phyloP scores from a whole-genome alignment of 208 protist genomes.

The Leptomonas pyrrhocoris region DNA sequence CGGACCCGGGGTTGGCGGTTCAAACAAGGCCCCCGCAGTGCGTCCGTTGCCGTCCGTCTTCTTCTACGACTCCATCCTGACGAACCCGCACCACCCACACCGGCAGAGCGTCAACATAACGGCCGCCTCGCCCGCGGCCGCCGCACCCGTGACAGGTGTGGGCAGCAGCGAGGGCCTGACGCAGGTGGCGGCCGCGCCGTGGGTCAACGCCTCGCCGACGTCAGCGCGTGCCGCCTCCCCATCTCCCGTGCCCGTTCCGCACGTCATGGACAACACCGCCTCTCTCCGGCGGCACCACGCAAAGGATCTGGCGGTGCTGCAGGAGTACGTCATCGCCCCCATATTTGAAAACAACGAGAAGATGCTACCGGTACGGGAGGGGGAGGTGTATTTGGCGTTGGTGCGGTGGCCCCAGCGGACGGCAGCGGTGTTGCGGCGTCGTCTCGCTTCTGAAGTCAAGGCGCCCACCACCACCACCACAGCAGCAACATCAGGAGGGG shows the following conservation, averaged over 20 bases:
- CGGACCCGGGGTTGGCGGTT: background rate
- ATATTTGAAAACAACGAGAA: conserved; percentile 62
- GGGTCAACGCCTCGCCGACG: conserved; percentile 9
- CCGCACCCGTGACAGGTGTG: background rate
- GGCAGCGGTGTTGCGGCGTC: conserved; percentile 58
- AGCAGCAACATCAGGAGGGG: background rate
- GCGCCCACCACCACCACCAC: background rate
- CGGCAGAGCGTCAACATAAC: background rate
- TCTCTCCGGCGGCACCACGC: conserved; percentile 33
- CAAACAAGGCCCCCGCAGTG: background rate
- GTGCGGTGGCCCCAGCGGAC: conserved; percentile 65
- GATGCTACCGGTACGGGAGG: conserved; percentile 59
- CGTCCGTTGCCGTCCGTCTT: conserved; percentile 43
- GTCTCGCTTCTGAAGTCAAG: conserved; percentile 30
- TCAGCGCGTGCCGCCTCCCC: conserved; percentile 10
- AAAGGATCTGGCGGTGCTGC: conserved; percentile 52
- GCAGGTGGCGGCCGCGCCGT: conserved; percentile 1
- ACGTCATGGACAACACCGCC: conserved; percentile 38
- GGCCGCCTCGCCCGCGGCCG: background rate
- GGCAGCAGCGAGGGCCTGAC: background rate
- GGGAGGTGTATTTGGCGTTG: conserved; percentile 66
- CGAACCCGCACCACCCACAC: background rate
- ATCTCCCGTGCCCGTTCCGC: conserved; percentile 10
- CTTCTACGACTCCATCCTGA: conserved; percentile 54
- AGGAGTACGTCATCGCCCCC: conserved; percentile 69